Base-by-base conservation (phyloP, 495 filamentous ascomycete genomes). In the Tuber melanosporum region DNA sequence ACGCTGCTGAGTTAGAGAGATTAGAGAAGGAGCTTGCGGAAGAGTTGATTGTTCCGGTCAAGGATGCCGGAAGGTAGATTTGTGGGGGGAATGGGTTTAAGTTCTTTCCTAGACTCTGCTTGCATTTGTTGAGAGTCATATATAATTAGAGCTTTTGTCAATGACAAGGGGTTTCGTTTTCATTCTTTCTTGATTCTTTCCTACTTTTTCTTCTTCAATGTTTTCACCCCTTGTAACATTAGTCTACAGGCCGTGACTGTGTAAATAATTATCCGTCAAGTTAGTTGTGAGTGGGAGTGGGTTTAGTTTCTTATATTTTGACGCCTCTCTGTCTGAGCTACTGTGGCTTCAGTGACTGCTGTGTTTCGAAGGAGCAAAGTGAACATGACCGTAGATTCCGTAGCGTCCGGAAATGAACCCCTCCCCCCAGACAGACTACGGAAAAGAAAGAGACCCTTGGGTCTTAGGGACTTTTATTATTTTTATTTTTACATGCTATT, bases 1-100 rank as follows among this genome's bases (percentile, higher is more conserved):
- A 97, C n/a, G 87, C 91, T 85, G 86, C 89, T 70, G 95, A 98
- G 86, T 84, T 87, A 57, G 86, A 85, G 45, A 87, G 94, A 75
- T 91, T 91, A 84, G 86, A 86, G 76, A 87, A 86, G 76, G 92
- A 94, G 86, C 84, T 84, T 73, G 83, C 85, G 72, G 85, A 88
- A 76, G 87, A 87, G 79, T 81, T 87, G 75, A 86, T 88, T 79
- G 87, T 87, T 52, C 87, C 88, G 77, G 87, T n/a, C 46, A 79
- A 79, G 76, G 71, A 26, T 32, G 1, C 26, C 15, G 57, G 57
- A 36, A 66, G 57, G 26, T 66, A 66, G 57, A 66, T 14, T 66
- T 66, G 26, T 72, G 20, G 73, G 14, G 73, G 47, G 70, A 73
- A 76, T 76, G 52, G 76, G 47, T 78, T 78, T 44, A 71, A 74